Evolutionary conservation across 2,329 filamentous ascomycete genomes (phyloP).

Genomic region (Fusarium sublunatum): DNA sequence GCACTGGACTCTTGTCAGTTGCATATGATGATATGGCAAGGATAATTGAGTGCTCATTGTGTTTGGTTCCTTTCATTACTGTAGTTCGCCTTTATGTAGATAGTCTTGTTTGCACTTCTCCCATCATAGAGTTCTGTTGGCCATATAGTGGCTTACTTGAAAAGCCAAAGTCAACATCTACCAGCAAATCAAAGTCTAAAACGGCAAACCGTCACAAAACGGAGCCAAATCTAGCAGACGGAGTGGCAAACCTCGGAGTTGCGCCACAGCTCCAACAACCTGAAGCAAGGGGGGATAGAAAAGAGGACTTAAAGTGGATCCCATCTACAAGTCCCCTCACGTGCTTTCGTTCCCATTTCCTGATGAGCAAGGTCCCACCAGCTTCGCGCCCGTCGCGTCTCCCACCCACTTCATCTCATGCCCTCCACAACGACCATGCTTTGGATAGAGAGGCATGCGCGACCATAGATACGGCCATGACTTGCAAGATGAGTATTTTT

Average conservation of each 20-base stretch:
- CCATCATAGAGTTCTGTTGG: no score
- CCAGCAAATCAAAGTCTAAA: not conserved
- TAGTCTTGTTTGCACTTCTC: no score
- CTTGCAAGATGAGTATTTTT: slow-evolving; percentile 20
- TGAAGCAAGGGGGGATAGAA: slow-evolving; percentile 37
- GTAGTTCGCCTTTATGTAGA: no score
- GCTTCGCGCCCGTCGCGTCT: slow-evolving; percentile 59
- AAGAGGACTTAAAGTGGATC: slow-evolving; percentile 28
- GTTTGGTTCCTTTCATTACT: no score
- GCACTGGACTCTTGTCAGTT: no score
- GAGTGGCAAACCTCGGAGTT: slow-evolving; percentile 13
- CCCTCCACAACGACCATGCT: slow-evolving; percentile 49
- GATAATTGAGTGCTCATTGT: no score
- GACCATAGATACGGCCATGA: slow-evolving; percentile 46
- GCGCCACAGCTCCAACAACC: slow-evolving; percentile 26
- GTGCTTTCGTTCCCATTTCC: slow-evolving; percentile 59
- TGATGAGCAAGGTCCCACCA: slow-evolving; percentile 50
- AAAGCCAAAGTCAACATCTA: slow-evolving; percentile 1
- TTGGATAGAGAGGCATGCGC: slow-evolving; percentile 19
- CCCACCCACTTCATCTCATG: slow-evolving; percentile 54
- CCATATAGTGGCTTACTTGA: not conserved
- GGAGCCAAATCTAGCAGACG: slow-evolving; percentile 6
- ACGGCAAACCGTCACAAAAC: slow-evolving; percentile 22
- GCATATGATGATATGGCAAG: no score
- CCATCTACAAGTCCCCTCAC: slow-evolving; percentile 50